Base-by-base conservation (phyloP, 2,329 filamentous ascomycete genomes). In the Balansia obtecta region DNA sequence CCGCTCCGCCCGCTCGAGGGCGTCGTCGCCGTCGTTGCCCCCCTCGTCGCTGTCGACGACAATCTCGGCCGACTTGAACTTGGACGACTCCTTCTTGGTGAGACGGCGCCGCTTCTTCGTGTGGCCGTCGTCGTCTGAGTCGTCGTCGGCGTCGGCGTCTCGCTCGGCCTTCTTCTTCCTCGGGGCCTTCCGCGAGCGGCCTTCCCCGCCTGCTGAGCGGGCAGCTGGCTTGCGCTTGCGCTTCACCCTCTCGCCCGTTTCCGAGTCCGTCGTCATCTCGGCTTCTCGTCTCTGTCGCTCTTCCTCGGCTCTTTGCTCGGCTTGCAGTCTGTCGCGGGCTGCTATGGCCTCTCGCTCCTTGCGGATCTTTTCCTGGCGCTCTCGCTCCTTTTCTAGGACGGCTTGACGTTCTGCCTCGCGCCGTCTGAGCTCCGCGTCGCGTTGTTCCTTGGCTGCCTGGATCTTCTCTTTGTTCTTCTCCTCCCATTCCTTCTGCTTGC, bases 381-480 rank as follows among this genome's bases (percentile, higher is more conserved):
- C 86, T 33, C 77, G 76, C 57, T 89, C 85, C 50, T 75, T 76
- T 50, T 86, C 83, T 52, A 86, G 74, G 0, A 77, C 77, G 58
- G 78, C 80, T 56, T 80, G 74, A 42, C 83, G 81, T 62, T 83
- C 82, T 55, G 89, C 89, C 63, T 95, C 89, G 7, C 88, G 83
- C 53, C 79, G 81, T 53, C 76, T 79, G 18, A 90, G 72, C 64
- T 95, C 90, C 4, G 83, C 85, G 59, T 97, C 86, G 49, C 91
- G 85, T 54, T 82, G 78, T 59, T 86, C 81, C 37, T 86, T 79
- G 8, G 93, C 90, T 49, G 88, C 83, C 54, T 85, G 80, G 3
- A 97, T 79, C 66, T 93, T 94, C 60, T 86, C 82, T 37, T 89
- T 88, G 64, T 97, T 96, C 71, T 87, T 88, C 60, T 89, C 85